Base-by-base conservation (phyloP, 225 moss, liverwort and hornwort species). In the Asterella californica region DNA sequence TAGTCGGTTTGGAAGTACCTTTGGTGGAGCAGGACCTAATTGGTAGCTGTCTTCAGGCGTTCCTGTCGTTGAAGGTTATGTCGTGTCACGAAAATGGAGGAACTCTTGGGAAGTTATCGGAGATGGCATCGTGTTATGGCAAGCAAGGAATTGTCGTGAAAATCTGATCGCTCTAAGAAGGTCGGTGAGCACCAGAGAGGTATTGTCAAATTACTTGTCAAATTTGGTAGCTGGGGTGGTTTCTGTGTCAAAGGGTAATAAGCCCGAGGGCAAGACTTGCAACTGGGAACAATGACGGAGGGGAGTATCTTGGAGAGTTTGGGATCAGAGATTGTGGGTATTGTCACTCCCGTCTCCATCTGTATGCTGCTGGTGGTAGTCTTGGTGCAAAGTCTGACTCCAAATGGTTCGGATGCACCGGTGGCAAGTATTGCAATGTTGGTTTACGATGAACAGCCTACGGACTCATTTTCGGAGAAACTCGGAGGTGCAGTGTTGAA, bases 351-450 rank as follows among this genome's bases (percentile, higher is more conserved):
- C 37, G 99, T 99, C 57, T 99, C 99, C 49, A 89, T 93, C 70
- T 99, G 99, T 76, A 99, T 99, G 99, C 93, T 99, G 77, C 84
- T 95, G 11, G 99, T 99, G 63, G 95, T 99, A 57, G 80, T 88
- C 15, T 60, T 99, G 25, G 99, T 99, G 57, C 99, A 90, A 70
- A 85, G 79, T 33, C 86, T 99, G 79, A 85, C 88, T 84, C 95
- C 95, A 24, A 86, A 90, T 70, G 99, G 95, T 73, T 87, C 90
- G 4, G 86, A 87, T 34, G 78, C 79, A 30, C 89, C 93, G 36
- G 83, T 92, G 74, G 84, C 93, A 8, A 99, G 86, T 74, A 91
- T 99, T 38, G 95, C 95, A 49, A 95, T 95, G 95, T 88, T 94
- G 86, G 92, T 90, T 36, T 99, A 99, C 81, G 83, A 95, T 45